Base-by-base conservation (phyloP, 202 grass and related monocot genomes). In the Eragrostis tef region DNA sequence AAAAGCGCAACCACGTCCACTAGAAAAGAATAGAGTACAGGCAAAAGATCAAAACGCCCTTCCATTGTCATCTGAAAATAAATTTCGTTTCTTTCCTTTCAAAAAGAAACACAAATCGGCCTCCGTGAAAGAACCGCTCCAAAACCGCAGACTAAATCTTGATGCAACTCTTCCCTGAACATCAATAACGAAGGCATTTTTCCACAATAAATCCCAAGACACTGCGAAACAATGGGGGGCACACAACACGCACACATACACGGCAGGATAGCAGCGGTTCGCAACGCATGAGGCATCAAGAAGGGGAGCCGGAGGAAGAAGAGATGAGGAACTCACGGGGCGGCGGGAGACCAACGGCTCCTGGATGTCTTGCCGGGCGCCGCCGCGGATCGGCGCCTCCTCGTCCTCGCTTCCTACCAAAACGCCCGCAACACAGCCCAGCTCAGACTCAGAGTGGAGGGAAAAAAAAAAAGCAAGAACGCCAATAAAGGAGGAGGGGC, bases 291-390 rank as follows among this genome's bases (percentile, higher is more conserved):
- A 54, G 11, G 16, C 52, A 26, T 51, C 14, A 57, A 46, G 25
- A 6, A 6, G n/a, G 9, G 3, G 26, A 34, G 2, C 14, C 0
- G 15, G 17, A 44, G 9, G 9, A 54, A 15, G 13, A 29, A 44
- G 25, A 6, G 6, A 9, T 42, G 7, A 54, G n/a, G 64, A 75
- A 78, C 82, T 78, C 82, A 78, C 82, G 13, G 73, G 3, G 45
- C 69, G n/a, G 67, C 56, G 69, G 11, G 57, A 42, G 27, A 84
- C 52, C 26, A 84, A 57, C 14, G 74, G 82, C 82, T 78, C 82
- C 27, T 62, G 43, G 64, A 84, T 16, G 16, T 44, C 70, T 21
- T 22, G 62, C 63, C 20, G 10, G 47, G 60, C 44, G 76, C 46
- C 61, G 47, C 58, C 31, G 21, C 12, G 9, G 71, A 75, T 75